Evolutionary conservation across 2,329 filamentous ascomycete genomes (phyloP).

Genomic region (Anthostomella pinea): DNA sequence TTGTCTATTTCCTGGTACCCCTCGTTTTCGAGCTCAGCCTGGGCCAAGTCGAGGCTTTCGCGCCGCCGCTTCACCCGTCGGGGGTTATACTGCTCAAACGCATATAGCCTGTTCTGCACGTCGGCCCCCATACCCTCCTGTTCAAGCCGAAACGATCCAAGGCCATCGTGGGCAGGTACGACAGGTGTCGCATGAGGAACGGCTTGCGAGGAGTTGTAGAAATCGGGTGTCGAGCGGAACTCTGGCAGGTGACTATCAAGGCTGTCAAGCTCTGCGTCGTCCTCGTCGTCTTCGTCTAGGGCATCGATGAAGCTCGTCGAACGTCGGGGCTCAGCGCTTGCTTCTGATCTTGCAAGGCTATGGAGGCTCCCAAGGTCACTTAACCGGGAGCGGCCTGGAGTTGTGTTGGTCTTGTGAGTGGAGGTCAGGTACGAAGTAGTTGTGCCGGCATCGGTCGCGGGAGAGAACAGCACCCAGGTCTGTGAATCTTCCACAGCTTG

Average conservation of each 20-base stretch:
- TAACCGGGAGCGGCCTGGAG: slow-evolving; percentile 67
- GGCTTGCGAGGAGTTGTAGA: slow-evolving; percentile 37
- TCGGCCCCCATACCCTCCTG: slow-evolving; percentile 49
- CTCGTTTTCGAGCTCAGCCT: slow-evolving; percentile 51
- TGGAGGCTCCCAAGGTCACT: slow-evolving; percentile 81
- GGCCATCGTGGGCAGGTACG: slow-evolving; percentile 86
- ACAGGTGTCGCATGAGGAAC: slow-evolving; percentile 63
- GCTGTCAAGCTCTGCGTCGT: slow-evolving; percentile 83
- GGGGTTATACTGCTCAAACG: slow-evolving; percentile 83
- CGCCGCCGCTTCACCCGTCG: slow-evolving; percentile 55
- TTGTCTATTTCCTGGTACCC: slow-evolving; percentile 66
- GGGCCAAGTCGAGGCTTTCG: slow-evolving; percentile 51
- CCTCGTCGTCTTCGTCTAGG: slow-evolving; percentile 48
- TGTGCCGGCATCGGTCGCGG: slow-evolving; percentile 55
- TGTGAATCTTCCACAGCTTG: slow-evolving; percentile 66
- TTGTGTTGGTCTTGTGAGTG: slow-evolving; percentile 60
- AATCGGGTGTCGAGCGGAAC: slow-evolving; percentile 64
- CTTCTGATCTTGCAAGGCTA: slow-evolving; percentile 61
- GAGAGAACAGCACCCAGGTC: slow-evolving; percentile 96
- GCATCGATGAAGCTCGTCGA: slow-evolving; percentile 38
- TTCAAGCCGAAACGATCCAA: slow-evolving; percentile 78
- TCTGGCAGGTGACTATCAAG: slow-evolving; percentile 88
- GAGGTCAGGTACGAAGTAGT: slow-evolving; percentile 66
- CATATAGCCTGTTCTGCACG: slow-evolving; percentile 82
- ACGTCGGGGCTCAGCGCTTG: slow-evolving; percentile 43